These are phyloP conservation scores for Lomentospora prolificans DNA, from an alignment of 2,329 filamentous ascomycete species.

Conservation along the genomic window DNA sequence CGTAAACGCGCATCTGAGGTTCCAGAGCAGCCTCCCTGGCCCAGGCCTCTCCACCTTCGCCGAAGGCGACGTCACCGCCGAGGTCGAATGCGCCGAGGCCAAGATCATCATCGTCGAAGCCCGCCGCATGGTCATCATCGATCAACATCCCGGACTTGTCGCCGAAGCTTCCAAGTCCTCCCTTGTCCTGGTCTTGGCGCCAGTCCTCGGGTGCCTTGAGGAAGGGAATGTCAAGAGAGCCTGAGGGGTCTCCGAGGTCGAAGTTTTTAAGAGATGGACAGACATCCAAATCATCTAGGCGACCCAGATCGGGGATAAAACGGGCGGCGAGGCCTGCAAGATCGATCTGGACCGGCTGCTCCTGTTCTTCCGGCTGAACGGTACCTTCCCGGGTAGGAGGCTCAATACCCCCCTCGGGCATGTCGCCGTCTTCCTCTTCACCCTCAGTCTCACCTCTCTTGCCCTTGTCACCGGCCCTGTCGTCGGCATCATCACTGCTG, in stretches of 20 bases:
- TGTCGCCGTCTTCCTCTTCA: constrained; percentile 26
- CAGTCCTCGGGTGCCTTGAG: constrained; percentile 82
- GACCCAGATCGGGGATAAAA: constrained; percentile 76
- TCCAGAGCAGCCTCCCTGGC: constrained; percentile 80
- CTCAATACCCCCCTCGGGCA: constrained; percentile 19
- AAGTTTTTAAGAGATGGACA: constrained; percentile 93
- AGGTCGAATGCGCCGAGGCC: constrained; percentile 63
- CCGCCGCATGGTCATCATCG: constrained; percentile 74
- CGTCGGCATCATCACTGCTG: constrained; percentile 77
- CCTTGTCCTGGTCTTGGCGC: constrained; percentile 60
- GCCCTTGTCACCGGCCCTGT: constrained; percentile 26
- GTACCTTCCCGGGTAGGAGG: background rate
- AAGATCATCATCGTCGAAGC: constrained; percentile 63
- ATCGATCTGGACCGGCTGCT: constrained; percentile 61
- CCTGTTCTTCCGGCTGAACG: constrained; percentile 29
- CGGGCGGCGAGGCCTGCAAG: constrained; percentile 61
- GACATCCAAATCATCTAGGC: constrained; percentile 77
- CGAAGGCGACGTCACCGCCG: constrained; percentile 70
- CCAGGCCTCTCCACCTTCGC: constrained; percentile 94
- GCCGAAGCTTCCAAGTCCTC: constrained; percentile 44
- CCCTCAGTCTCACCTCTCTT: constrained; percentile 29
- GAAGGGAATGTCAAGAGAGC: constrained; percentile 82
- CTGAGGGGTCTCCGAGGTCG: constrained; percentile 77
- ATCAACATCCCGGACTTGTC: constrained; percentile 75
- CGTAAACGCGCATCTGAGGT: constrained; percentile 74